Percentiles rank a stretch among this genome's conserved stretches.
Evolutionary conservation across 371 early-diverging fungal species (phyloP).

Genomic region (Mortierella polycephala): DNA sequence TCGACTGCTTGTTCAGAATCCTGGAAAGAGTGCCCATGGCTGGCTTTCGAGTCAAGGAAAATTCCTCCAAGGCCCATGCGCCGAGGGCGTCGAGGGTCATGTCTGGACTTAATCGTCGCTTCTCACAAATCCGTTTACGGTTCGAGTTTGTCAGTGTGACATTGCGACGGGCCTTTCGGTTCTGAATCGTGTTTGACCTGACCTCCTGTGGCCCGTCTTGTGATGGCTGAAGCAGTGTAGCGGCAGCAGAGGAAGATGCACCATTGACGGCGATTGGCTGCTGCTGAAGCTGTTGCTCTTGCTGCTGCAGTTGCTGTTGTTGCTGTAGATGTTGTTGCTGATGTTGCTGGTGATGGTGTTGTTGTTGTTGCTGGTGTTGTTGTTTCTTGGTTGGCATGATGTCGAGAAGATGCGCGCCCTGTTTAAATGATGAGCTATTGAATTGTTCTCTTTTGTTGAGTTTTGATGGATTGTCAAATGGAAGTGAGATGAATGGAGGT

Average conservation of each 20-base stretch:
- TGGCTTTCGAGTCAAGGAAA: constrained; percentile 19
- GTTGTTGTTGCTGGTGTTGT: constrained; percentile 6
- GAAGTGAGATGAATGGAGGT: background rate
- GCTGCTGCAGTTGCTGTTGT: background rate
- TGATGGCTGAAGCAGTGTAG: background rate
- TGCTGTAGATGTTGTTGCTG: constrained; percentile 15
- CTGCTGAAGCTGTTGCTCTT: constrained; percentile 14
- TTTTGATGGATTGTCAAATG: background rate
- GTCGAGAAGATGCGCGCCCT: background rate
- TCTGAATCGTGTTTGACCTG: background rate
- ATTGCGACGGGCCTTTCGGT: constrained; percentile 20
- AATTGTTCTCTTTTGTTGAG: background rate
- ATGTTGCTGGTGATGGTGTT: constrained; percentile 10
- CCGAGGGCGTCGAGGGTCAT: constrained; percentile 36
- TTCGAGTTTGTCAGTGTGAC: constrained; percentile 38
- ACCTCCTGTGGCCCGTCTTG: background rate
- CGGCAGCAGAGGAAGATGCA: too few species aligned
- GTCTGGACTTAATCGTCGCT: constrained; percentile 21
- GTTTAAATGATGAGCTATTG: constrained; percentile 8
- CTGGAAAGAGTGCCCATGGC: constrained; percentile 48
- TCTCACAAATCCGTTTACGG: constrained; percentile 32
- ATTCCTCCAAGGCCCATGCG: constrained; percentile 26
- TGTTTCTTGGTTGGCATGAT: constrained; percentile 8
- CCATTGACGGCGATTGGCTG: background rate
- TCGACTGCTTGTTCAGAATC: constrained; percentile 21